Base-by-base conservation (phyloP, 2,329 filamentous ascomycete species). In the Alternaria burnsii region DNA sequence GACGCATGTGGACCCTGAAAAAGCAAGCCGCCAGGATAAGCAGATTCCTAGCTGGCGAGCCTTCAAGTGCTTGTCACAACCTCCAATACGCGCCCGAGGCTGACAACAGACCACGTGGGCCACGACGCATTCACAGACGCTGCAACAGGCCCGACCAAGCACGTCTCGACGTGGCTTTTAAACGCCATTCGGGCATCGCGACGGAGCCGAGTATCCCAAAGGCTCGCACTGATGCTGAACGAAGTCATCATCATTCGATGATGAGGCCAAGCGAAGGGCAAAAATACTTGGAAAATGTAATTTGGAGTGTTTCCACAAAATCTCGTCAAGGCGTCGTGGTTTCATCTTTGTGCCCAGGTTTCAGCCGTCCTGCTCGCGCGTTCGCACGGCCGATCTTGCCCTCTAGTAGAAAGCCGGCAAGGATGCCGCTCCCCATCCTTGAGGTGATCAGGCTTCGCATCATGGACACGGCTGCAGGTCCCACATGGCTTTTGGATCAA, bases 401-500 rank as follows among this genome's bases (percentile, higher is more conserved):
- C n/a, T 30, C 24, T 51, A 30, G 30, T 22, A 18, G 36, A 12
- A 44, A 24, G 55, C 46, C 12, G 36, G 28, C 28, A 26, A 36
- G 38, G 20, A 42, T 36, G 32, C 42, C 30, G 38, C 42, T 24
- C 22, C 10, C 18, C 18, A 59, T 44, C 57, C 57, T 30, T 34
- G 58, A 26, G 46, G 26, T 55, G 58, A 60, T 60, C 56, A 50
- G 26, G 30, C 43, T 48, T 55, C 43, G 42, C 46, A 26, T 57
- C 46, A 57, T 50, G 28, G 32, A 30, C 26, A 36, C 36, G 26
- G 56, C 51, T 59, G 51, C 56, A 59, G 56, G 56, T 55, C 51
- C 56, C 43, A 59, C 52, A 44, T 55, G 52, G 44, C 18, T 41
- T 26, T 47, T 26, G 38, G 30, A 59, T 56, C 53, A 56, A 24